phyloP scores from a whole-genome alignment of 2,329 filamentous ascomycete genomes.

The Botrytis porri region DNA sequence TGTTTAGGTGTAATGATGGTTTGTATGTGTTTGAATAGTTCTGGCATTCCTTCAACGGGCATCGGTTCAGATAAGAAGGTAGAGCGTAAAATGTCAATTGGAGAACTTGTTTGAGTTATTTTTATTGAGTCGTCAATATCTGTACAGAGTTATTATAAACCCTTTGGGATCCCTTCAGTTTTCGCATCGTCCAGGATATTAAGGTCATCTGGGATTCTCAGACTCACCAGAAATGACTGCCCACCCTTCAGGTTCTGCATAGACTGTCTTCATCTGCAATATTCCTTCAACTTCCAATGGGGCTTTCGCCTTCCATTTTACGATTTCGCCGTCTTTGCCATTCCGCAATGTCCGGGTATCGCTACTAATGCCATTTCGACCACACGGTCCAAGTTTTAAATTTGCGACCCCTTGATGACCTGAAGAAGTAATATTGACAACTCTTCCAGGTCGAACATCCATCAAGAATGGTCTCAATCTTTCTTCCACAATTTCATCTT shows the following conservation, averaged over 20 bases:
- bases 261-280: constrained; percentile 66
- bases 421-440: constrained; percentile 61
- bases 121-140: constrained; percentile 98
- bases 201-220: too few relatives aligned
- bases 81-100: constrained; percentile 74
- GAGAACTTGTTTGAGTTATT: constrained; percentile 75
- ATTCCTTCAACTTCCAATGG: constrained; percentile 53
- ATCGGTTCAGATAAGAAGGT: constrained; percentile 77
- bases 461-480: constrained; percentile 77
- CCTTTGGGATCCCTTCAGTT: background rate
- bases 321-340: constrained; percentile 47
- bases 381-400: constrained; percentile 65
- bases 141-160: constrained; percentile 37
- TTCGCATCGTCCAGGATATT: too few relatives aligned
- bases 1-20: constrained; percentile 44
- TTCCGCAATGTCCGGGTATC: constrained; percentile 55
- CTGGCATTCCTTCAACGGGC: constrained; percentile 77
- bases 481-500: constrained; percentile 59
- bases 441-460: constrained; percentile 67
- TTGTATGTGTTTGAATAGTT: constrained; percentile 70
- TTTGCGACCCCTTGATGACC: constrained; percentile 36
- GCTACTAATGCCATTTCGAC: constrained; percentile 67
- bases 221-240: constrained; percentile 67
- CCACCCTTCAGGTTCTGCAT: constrained; percentile 77
- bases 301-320: constrained; percentile 48